Evolutionary conservation across 306 rosid genomes (phyloP), one percentile per base, ranked within the genome.

Genomic region (Cicer arietinum): DNA sequence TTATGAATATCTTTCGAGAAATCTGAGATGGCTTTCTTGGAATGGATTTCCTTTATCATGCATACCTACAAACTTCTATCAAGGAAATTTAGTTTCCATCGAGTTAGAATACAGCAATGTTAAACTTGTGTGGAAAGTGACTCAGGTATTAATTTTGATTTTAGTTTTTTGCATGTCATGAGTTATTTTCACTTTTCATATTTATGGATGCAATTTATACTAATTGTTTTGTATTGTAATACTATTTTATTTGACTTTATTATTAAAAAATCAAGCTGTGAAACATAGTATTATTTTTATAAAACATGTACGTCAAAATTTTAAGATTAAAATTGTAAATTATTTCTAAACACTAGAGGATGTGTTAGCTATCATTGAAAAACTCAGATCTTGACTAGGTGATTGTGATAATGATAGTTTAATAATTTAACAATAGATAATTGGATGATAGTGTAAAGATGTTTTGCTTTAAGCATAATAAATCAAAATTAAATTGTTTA

Each of bases 21-120:
- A 61, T 40, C 7, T 82, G 0, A 78, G 77, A 61, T 82, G 77
- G 77, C 22, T 82, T 0, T 37, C 3, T 22, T 82, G 86, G 86
- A 25, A 44, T 20, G 64, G 22, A 11, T 78, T 43, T 78, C 64
- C 80, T 18, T 73, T 60, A 6, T 10, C 5, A 13, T 35, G 5
- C 64, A 51, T 60, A 22, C 85, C 85, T 7, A 0, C 39, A 25
- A 5, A 43, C 13, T 42, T 77, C 1, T 6, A 50, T 82, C 76
- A 10, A 43, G 51, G 14, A 51, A 67, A 7, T 58, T 35, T 77
- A 16, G 73, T 82, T 59, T 42, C 73, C n/a, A 58, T 73, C 7
- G 77, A 72, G 10, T 67, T 82, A 18, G 43, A 72, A 44, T 8
- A 52, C 1, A 77, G 54, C 7, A 13, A 43, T 14, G 6, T 82